Base-by-base conservation (phyloP, 176 grass and related monocot species). In the Rhynchospora breviuscula region DNA sequence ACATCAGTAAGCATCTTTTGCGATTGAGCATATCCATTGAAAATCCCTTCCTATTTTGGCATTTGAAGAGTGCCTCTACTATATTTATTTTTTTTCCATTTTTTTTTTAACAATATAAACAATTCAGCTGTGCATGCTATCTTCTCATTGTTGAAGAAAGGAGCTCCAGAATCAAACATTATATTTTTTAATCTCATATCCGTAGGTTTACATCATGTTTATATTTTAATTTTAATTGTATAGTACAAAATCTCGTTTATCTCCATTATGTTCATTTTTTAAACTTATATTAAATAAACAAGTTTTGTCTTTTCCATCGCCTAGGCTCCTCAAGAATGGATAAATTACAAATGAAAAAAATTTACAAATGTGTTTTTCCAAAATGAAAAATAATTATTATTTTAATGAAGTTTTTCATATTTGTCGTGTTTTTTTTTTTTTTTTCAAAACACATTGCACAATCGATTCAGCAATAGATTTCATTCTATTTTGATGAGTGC, bases 161-260 rank as follows among this genome's bases (percentile, higher is more conserved):
- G 92, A 71, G 92, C 94, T 79, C 92, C 88, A 57, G 95, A 98
- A 82, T 64, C 87, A 21, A 87, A 82, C 45, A 94, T 98, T 78
- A 94, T 98, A 71, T 98, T 98, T 79, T 89, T 98, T 23, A 98
- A 88, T 82, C 95, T 98, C 33, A 91, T 94, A 23, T 98, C 89
- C 61, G 95, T 98, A 91, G 86, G 87, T 58, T 82, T 45, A 35
- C 18, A 15, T 56, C 17, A 61, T 73, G 9, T 14, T 14, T 53
- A 45, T n/a, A 47, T 59, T 53, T 63, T 26, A 76, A 12, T 48
- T 46, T 85, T 64, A 18, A 33, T 48, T 77, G 1, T 66, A 43
- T 8, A 59, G 52, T 10, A 18, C 59, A 45, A 18, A 54, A 61
- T 69, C 15, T 58, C 19, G 5, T 64, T 1, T 58, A 65, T 60